Evolutionary conservation across 2,329 filamentous ascomycete species (phyloP), one percentile per base, ranked within the genome.

Genomic region (Exophiala lecanii-corni): DNA sequence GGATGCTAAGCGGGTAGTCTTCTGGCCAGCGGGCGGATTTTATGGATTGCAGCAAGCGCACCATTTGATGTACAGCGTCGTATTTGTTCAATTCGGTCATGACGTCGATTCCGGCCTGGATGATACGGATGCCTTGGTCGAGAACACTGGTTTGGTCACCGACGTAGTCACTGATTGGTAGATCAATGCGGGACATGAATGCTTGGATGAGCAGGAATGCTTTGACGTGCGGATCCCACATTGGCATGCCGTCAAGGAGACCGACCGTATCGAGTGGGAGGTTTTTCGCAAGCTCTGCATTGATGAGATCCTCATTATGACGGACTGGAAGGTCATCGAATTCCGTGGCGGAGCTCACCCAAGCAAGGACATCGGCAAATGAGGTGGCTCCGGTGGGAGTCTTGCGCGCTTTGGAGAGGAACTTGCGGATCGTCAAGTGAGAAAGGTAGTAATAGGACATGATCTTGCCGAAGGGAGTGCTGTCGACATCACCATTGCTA

Each of bases 371-470:
- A 53, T 97, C 86, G 9, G 82, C 75, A 61, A 98, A 94, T 1
- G 76, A 79, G 4, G 54, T 39, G 7, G 6, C 7, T 26, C 23
- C 23, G 17, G 30, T 16, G 2, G 86, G 87, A 13, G 81, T 70
- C 0, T 81, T 76, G 57, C 86, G 91, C 17, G 85, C 86, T 54
- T 91, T 77, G 35, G 79, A 75, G 51, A 86, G 79, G 5, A 98
- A 77, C 57, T 88, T 82, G 1, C 92, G 86, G 57, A 98, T 89
- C 0, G 92, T 98, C 66, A 86, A 86, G 69, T 98, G 92, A 0
- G 89, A 94, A 36, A 92, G 81, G 61, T 98, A 98, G 74, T 98
- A 98, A 73, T 97, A 98, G 63, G 86, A 94, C 88, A 97, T 96
- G 60, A 98, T 97, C 70, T 95, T 96, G 57, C 92, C 92, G 5